Conservation (phyloP, 352 stramenopile species). For the Globisporangium cystogenes region DNA sequence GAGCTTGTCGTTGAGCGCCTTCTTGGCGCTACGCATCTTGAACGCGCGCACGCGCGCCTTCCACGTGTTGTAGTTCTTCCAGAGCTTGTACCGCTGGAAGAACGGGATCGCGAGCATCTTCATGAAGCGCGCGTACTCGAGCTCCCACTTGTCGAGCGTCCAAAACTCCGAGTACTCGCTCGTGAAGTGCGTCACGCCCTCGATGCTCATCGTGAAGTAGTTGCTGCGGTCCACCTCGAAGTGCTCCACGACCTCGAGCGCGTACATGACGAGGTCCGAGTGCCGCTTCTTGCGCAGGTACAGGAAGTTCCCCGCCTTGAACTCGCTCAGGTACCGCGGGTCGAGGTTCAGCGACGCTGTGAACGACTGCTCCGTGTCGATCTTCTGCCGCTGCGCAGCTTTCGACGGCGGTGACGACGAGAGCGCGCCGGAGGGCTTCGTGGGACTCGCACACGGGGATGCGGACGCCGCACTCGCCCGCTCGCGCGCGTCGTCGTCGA, state of each 20-base stretch:
- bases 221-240: conserved; percentile 75
- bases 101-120: conserved; percentile 89
- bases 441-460: too few species aligned
- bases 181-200: conserved; percentile 92
- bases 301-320: conserved; percentile 77
- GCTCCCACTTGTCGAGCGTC: conserved; percentile 90
- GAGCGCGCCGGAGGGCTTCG: background rate
- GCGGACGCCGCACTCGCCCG: too few species aligned
- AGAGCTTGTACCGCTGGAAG: conserved; percentile 90
- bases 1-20: conserved; percentile 71
- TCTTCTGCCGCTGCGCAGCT: conserved; percentile 17
- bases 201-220: conserved; percentile 93
- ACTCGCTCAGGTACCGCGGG: conserved; percentile 66
- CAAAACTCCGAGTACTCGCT: conserved; percentile 87
- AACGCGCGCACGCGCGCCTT: conserved; percentile 77
- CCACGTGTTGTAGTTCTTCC: conserved; percentile 95
- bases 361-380: conserved; percentile 41
- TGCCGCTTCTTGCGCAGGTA: conserved; percentile 67
- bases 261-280: conserved; percentile 76
- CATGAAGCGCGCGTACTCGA: conserved; percentile 89
- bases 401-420: conserved; percentile 30
- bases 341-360: conserved; percentile 74
- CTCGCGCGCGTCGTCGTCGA: conserved; percentile 17
- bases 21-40: conserved; percentile 87
- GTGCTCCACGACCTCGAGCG: conserved; percentile 78